Base-by-base conservation (phyloP, 1,139 yeast genomes). In the Taphrina populina region DNA sequence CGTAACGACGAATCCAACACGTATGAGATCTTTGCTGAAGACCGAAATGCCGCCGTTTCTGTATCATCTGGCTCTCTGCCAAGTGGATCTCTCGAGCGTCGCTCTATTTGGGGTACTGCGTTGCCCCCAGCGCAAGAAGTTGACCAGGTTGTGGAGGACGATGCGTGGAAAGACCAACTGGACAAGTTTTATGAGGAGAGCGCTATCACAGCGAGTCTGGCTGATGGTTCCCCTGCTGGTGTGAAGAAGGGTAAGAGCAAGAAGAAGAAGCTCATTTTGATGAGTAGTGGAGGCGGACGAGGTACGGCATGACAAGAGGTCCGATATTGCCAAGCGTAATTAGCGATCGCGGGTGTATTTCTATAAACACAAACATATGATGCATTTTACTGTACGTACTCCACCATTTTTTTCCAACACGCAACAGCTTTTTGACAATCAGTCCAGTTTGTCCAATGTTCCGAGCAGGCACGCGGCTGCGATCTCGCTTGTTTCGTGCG, bases 241-340 rank as follows among this genome's bases (percentile, higher is more conserved):
- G 44, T 35, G 33, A 44, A 43, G 26, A 34, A 43, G 32, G 43
- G 17, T 17, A 52, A 43, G 57, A 55, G 57, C 39, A 53, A 53
- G 54, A 60, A 58, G 56, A 61, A 61, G 56, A 61, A 60, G 57
- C 41, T 62, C 30, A 62, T 61, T 19, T 30, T 61, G 44, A 58
- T 62, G 60, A 56, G 59, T 13, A 59, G 60, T 10, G 64, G 63
- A 3, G 62, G 54, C 6, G 54, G 46, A 4, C 21, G 54, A 23
- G 47, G 47, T 3, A 24, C 13, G 7, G 47, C 37, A 1, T 43
- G 37, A 30, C 5, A 7, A 4, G n/a, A 34, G n/a, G 10, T n/a
- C 11, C 7, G n/a, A 24, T 17, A 17, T 34, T n/a, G n/a, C n/a
- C n/a, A n/a, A n/a, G n/a, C n/a, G n/a, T n/a, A n/a, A n/a, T n/a